Conservation (phyloP, 2,329 filamentous ascomycete genomes). For the Nannizziopsis barbatae region DNA sequence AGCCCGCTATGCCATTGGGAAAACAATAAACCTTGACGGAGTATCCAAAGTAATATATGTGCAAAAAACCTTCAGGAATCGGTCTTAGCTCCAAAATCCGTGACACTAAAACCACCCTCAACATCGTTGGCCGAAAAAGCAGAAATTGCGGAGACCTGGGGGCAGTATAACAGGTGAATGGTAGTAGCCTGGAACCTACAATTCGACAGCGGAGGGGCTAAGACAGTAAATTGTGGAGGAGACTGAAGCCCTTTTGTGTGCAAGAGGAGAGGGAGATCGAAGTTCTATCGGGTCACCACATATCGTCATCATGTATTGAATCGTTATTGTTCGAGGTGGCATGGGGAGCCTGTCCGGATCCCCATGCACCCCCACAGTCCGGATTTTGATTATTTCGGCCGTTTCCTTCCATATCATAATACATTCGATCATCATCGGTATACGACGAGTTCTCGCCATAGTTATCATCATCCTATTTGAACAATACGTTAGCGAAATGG, state of each 20-base stretch:
- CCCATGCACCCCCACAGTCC: slow-evolving; percentile 30
- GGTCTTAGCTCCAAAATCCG: neutral
- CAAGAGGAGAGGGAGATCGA: neutral
- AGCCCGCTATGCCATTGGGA: slow-evolving; percentile 16
- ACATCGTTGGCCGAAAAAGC: slow-evolving; percentile 2
- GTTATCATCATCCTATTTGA: slow-evolving; percentile 24
- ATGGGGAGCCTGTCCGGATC: slow-evolving; percentile 23
- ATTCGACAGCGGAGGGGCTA: neutral
- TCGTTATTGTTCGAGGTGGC: slow-evolving; percentile 34
- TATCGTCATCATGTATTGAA: slow-evolving; percentile 36
- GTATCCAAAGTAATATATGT: slow-evolving; percentile 5
- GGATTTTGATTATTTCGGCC: slow-evolving; percentile 31
- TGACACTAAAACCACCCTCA: neutral
- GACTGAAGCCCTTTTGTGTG: neutral
- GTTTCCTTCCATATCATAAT: slow-evolving; percentile 39
- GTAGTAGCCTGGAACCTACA: neutral
- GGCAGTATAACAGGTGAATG: neutral
- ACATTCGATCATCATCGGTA: slow-evolving; percentile 43
- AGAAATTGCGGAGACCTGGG: neutral
- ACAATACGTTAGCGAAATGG: neutral
- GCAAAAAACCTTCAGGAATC: neutral
- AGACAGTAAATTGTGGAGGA: neutral
- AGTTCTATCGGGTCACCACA: slow-evolving; percentile 34
- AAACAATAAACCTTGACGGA: neutral
- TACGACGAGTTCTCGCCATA: slow-evolving; percentile 37